phyloP scores from a whole-genome alignment of 2,329 filamentous ascomycete genomes.

The Arthrobotrys sphaeroides region DNA sequence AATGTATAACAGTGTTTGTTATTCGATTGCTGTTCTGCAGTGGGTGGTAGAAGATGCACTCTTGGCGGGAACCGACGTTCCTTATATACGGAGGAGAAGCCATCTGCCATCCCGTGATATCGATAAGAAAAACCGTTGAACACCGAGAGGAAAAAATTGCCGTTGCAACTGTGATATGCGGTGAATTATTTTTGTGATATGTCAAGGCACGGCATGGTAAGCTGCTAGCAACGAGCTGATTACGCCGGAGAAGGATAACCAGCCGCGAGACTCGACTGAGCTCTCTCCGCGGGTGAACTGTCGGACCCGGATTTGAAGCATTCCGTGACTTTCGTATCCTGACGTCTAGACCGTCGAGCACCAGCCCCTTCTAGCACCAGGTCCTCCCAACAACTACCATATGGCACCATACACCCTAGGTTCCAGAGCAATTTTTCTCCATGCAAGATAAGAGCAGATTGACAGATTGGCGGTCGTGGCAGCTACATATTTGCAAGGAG shows the following conservation, averaged over 20 bases:
- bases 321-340: constrained; percentile 37
- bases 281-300: constrained; percentile 17
- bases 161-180: constrained; percentile 14
- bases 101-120: constrained; percentile 34
- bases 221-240: constrained; percentile 1
- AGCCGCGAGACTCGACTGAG: constrained; percentile 14
- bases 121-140: neutral
- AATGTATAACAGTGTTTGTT: constrained; percentile 37
- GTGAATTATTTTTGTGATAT: constrained; percentile 8
- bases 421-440: neutral
- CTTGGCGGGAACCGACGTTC: constrained; percentile 32
- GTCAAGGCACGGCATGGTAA: constrained; percentile 13
- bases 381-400: constrained; percentile 13
- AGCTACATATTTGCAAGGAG: constrained; percentile 4
- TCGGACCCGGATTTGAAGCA: constrained; percentile 29
- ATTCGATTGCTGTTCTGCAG: constrained; percentile 28
- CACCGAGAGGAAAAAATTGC: neutral
- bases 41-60: constrained; percentile 5
- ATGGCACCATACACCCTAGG: constrained; percentile 16
- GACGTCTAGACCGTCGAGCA: constrained; percentile 35
- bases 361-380: constrained; percentile 1
- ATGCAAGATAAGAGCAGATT: constrained; percentile 46
- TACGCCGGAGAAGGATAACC: constrained; percentile 14
- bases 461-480: constrained; percentile 18
- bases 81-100: constrained; percentile 51